Conservation (phyloP, 139 green algal genomes). For the Chlorella sp. region DNA sequence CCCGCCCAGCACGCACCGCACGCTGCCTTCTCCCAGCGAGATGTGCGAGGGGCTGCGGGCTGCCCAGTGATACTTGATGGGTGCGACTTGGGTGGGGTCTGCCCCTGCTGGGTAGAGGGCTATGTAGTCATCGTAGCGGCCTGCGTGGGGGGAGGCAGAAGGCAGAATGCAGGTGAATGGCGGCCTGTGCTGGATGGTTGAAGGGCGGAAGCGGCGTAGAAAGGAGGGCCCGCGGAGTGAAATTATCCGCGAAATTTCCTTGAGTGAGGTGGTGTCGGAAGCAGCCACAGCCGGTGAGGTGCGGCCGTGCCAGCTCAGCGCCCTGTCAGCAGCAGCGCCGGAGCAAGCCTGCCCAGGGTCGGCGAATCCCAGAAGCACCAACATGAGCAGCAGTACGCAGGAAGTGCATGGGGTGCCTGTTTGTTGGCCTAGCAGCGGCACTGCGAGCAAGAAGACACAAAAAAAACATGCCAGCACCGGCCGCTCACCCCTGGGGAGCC, state of each 20-base stretch:
- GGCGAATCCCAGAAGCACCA: too few species aligned
- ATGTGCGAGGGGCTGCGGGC: conserved; percentile 7
- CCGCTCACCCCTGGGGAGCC: not conserved
- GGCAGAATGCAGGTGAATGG: not conserved
- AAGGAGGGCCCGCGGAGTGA: too few species aligned
- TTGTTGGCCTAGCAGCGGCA: too few species aligned
- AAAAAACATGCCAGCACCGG: too few species aligned
- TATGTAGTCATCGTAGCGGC: conserved; percentile 42
- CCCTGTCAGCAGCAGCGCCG: not conserved
- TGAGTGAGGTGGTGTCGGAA: too few species aligned
- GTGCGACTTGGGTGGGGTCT: not conserved
- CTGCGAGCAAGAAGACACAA: too few species aligned
- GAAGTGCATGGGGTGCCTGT: too few species aligned
- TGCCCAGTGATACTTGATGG: conserved; percentile 52
- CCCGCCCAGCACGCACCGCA: not conserved
- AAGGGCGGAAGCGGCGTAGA: not conserved
- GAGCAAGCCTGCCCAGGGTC: not conserved
- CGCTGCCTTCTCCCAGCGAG: not conserved
- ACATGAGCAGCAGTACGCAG: too few species aligned
- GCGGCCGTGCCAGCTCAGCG: not conserved
- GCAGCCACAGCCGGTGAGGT: not conserved
- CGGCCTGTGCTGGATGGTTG: too few species aligned
- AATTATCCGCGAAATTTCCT: too few species aligned
- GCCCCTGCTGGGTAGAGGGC: conserved; percentile 45
- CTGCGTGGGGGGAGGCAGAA: not conserved